Evolutionary conservation across 2,329 filamentous ascomycete species (phyloP), one percentile per base, ranked within the genome.

Genomic region (Fusarium praegraminearum): DNA sequence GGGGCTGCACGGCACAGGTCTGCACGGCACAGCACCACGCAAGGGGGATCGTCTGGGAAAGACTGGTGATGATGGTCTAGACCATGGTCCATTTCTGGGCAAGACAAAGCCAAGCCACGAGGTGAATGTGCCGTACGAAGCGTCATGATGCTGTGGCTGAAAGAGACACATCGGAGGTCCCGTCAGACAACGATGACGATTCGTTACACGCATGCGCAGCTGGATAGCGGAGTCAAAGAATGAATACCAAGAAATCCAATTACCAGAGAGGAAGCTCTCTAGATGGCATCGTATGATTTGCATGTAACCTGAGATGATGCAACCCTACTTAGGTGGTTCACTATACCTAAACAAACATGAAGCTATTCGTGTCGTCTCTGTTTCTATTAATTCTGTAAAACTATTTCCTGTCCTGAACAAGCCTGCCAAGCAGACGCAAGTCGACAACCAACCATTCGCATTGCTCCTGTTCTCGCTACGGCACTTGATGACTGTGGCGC

Each of bases 141-240:
- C 36, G 51, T 35, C 41, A 69, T 72, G 70, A 72, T 52, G 50
- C 50, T 43, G 67, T 69, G 60, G 55, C 47, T 66, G 45, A 26
- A 54, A 24, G 38, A 53, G 49, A 59, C 67, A 35, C 10, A 30
- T 46, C 60, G 70, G 70, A 11, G 45, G 26, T 62, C 40, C 70
- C 70, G 70, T 57, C 52, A 62, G 32, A 54, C 24, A 47, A 47
- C 43, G 47, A 64, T 45, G 59, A 51, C 60, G 51, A 58, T 51
- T 64, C 33, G 38, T 28, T 18, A 51, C 22, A 44, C 22, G 15
- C 33, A 40, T 6, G 22, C 36, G 12, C 24, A 35, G 57, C 66
- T 62, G 66, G 53, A 57, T 35, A 65, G 62, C 46, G 61, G 62
- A 65, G 61, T 36, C 41, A 4, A 41, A 28, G 47, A 38, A 33